phyloP scores from a whole-genome alignment of 2,329 filamentous ascomycete species.

The Colletotrichum orbiculare region DNA sequence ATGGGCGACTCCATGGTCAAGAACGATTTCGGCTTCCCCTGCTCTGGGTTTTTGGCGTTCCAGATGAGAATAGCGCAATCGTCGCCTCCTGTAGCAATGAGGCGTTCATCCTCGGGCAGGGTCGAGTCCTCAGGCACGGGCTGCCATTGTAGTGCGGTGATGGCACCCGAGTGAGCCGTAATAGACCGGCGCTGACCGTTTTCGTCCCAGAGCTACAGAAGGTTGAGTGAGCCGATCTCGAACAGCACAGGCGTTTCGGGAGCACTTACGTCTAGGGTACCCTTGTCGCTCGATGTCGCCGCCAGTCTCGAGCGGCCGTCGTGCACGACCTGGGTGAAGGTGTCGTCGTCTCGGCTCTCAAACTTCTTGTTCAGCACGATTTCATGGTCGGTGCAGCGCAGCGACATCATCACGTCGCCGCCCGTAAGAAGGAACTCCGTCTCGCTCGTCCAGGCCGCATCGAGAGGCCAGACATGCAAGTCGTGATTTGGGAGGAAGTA shows the following conservation, averaged over 20 bases:
- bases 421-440: constrained; percentile 69
- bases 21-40: constrained; percentile 65
- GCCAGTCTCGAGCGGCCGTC: constrained; percentile 64
- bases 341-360: constrained; percentile 64
- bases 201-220: constrained; percentile 64
- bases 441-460: constrained; percentile 70
- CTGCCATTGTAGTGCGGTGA: constrained; percentile 71
- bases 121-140: constrained; percentile 52
- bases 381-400: constrained; percentile 58
- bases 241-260: constrained; percentile 31
- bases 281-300: constrained; percentile 70
- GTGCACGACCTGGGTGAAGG: constrained; percentile 66
- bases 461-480: constrained; percentile 62
- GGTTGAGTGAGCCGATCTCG: constrained; percentile 21
- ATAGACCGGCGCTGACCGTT: constrained; percentile 65
- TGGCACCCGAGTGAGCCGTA: constrained; percentile 67
- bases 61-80: constrained; percentile 72
- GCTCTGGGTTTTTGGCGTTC: constrained; percentile 66
- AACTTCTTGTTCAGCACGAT: constrained; percentile 62
- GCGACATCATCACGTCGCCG: constrained; percentile 62
- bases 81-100: constrained; percentile 71
- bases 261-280: constrained; percentile 67
- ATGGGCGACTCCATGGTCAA: constrained; percentile 71
- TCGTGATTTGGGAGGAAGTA: constrained; percentile 63
- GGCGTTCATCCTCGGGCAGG: constrained; percentile 59